These are phyloP conservation scores for Atkinsonella hypoxylon DNA, from an alignment of 2,329 filamentous ascomycete genomes.

Conservation along the genomic window DNA sequence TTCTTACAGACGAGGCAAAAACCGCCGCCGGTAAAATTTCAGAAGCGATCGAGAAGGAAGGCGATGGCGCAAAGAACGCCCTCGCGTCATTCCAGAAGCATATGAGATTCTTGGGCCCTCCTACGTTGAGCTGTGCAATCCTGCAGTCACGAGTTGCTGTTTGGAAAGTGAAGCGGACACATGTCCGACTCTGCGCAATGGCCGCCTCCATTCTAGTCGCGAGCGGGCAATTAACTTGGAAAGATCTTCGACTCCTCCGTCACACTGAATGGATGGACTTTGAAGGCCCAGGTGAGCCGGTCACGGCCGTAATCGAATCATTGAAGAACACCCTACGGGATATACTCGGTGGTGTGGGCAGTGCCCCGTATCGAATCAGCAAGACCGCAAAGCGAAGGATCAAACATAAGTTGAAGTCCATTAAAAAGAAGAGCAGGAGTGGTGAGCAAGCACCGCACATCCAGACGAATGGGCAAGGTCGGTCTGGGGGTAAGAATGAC, in stretches of 20 bases:
- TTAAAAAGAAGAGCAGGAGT: constrained; percentile 28
- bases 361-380: constrained; percentile 49
- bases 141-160: constrained; percentile 49
- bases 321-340: constrained; percentile 46
- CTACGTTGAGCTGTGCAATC: constrained; percentile 53
- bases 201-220: constrained; percentile 54
- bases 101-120: constrained; percentile 37
- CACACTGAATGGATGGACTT: constrained; percentile 69
- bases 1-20: constrained; percentile 48
- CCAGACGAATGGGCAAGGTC: neutral
- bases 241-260: constrained; percentile 48
- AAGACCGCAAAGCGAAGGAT: constrained; percentile 42
- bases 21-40: constrained; percentile 48
- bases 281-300: constrained; percentile 60
- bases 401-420: constrained; percentile 30
- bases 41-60: constrained; percentile 45
- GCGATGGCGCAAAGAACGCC: constrained; percentile 59
- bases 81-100: constrained; percentile 54
- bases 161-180: constrained; percentile 53
- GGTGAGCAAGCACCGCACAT: neutral
- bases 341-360: constrained; percentile 49
- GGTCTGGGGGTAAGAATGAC: constrained; percentile 8
- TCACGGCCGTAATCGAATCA: constrained; percentile 54
- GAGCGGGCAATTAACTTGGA: constrained; percentile 49
- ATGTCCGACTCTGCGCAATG: constrained; percentile 47